Percentiles rank a stretch among this genome's conserved stretches.
Conservation (phyloP, 2,329 filamentous ascomycete species). For the Colletotrichum sp. region DNA sequence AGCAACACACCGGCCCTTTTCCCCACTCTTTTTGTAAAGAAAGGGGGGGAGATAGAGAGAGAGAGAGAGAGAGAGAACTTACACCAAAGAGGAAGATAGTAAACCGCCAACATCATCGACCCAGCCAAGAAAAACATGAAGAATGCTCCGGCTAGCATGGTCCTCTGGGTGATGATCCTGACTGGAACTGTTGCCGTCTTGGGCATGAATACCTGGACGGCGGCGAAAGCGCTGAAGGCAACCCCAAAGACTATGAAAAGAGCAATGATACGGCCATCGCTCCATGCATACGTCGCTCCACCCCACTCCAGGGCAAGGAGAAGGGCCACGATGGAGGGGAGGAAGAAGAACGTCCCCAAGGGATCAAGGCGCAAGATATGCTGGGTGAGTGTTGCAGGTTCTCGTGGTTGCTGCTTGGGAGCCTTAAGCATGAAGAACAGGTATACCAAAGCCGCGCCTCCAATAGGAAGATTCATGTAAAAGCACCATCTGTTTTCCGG, state of each 20-base stretch:
- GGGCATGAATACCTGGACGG: conserved; percentile 58
- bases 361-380: conserved; percentile 62
- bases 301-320: conserved; percentile 70
- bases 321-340: conserved; percentile 64
- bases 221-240: conserved; percentile 50
- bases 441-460: conserved; percentile 52
- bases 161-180: conserved; percentile 59
- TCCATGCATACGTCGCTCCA: conserved; percentile 58
- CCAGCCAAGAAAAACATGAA: conserved; percentile 53
- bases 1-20: background rate
- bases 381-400: conserved; percentile 36
- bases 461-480: conserved; percentile 63
- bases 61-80: conserved; percentile 29
- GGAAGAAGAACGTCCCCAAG: conserved; percentile 63
- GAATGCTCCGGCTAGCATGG: conserved; percentile 52
- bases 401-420: conserved; percentile 33
- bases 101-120: conserved; percentile 59
- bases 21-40: background rate
- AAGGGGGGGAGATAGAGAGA: no score
- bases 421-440: conserved; percentile 54
- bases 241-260: conserved; percentile 58
- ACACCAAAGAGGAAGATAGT: conserved; percentile 62
- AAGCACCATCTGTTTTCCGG: conserved; percentile 53
- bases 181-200: conserved; percentile 62
- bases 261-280: conserved; percentile 55